phyloP scores from a whole-genome alignment of 176 grass and related monocot species.

The Typha latifolia region DNA sequence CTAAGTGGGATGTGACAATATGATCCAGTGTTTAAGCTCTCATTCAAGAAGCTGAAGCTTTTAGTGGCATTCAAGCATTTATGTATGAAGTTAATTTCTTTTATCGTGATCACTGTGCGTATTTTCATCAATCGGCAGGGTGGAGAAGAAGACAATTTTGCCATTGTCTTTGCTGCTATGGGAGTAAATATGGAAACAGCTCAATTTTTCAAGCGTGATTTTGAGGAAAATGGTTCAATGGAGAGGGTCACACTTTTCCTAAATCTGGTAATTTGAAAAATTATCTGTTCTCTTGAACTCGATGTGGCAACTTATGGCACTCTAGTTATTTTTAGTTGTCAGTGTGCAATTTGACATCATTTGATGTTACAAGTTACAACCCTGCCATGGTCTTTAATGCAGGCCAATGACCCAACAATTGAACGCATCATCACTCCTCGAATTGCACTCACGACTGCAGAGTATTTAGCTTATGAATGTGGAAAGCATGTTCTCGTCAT shows the following conservation, averaged over 20 bases:
- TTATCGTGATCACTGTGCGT: neutral
- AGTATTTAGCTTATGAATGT: conserved; percentile 95
- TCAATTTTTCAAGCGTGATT: conserved; percentile 92
- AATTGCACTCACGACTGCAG: conserved; percentile 82
- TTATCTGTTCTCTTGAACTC: neutral
- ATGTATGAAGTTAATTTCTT: neutral
- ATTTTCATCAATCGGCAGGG: conserved; percentile 24
- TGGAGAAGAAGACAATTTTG: conserved; percentile 82
- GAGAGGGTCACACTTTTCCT: conserved; percentile 86
- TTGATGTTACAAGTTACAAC: neutral
- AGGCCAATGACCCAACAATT: conserved; percentile 96
- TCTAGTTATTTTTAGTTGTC: neutral
- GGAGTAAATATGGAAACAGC: conserved; percentile 98
- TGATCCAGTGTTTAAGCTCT: too few relatives aligned
- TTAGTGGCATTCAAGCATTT: neutral
- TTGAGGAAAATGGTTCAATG: conserved; percentile 97
- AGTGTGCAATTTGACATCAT: neutral
- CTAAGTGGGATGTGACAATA: neutral
- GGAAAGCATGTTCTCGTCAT: conserved; percentile 94
- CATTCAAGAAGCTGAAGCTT: too few relatives aligned
- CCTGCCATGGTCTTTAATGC: conserved; percentile 4
- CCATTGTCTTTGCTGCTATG: conserved; percentile 96
- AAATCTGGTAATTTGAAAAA: conserved; percentile 56
- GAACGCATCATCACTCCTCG: conserved; percentile 90
- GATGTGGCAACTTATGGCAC: conserved; percentile 9